Evolutionary conservation across 106 monocot species (phyloP), one percentile per base, ranked within the genome.

Genomic region (Platanthera guangdongensis): DNA sequence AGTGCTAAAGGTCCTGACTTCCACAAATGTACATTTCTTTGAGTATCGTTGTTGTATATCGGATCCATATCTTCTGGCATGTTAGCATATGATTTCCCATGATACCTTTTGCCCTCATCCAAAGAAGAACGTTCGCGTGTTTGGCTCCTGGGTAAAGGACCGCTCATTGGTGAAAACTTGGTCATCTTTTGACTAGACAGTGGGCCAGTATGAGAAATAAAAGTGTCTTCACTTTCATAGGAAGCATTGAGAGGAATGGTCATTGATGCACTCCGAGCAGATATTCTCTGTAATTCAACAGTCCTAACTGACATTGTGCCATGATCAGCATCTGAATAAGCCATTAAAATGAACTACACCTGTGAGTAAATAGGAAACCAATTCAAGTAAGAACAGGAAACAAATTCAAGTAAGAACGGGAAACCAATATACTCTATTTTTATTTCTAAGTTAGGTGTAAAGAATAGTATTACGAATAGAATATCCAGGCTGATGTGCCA

Each of bases 1-100:
- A 81, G 68, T 11, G 83, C 88, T 16, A 89, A 51, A 49, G 83
- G 83, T 47, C 88, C 88, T 9, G 88, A 89, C 71, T 49, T 89
- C 76, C 76, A 73, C 67, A 89, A 83, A 81, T 89, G 78, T 12
- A 79, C 81, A 76, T 81, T 78, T 70, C 47, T 86, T 67, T 16
- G 32, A 46, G 55, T 18, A 47, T 67, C 18, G 2, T 59, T 53
- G 19, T 22, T 54, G 52, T 73, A 54, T 15, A 16, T 78, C 53
- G 14, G 47, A 50, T 75, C 75, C 4, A 75, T 51, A 72, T 80
- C 82, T 80, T 75, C 88, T 46, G 85, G 84, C 80, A 78, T 75
- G 28, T 85, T 14, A 18, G 77, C 75, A 57, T 77, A 68, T 25
- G 77, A 52, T 32, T 68, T 74, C 59, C 15, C 77, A 13, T 51